phyloP scores from a whole-genome alignment of 768 basidiomycete species.

The Auriscalpium microsporum region DNA sequence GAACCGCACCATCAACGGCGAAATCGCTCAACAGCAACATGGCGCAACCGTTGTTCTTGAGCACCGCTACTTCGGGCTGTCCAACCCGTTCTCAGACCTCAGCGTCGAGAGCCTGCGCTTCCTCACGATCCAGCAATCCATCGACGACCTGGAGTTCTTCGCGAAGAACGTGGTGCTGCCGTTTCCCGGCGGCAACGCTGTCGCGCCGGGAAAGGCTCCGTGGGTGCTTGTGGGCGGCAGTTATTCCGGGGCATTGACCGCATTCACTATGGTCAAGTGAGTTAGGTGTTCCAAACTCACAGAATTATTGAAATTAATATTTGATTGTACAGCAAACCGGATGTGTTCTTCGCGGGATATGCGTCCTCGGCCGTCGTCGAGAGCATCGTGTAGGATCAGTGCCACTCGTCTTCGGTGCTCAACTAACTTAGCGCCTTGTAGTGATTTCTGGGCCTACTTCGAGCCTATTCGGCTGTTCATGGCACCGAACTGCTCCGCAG shows the following conservation, averaged over 20 bases:
- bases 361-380: slow-evolving; percentile 61
- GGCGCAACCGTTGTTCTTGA: slow-evolving; percentile 59
- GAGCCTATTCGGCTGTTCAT: slow-evolving; percentile 62
- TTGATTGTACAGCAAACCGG: slow-evolving; percentile 39
- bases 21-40: slow-evolving; percentile 56
- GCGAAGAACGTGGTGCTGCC: slow-evolving; percentile 56
- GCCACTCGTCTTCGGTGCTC: neutral
- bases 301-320: neutral
- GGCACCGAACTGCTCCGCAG: slow-evolving; percentile 67
- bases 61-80: slow-evolving; percentile 70
- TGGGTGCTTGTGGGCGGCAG: slow-evolving; percentile 38
- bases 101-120: slow-evolving; percentile 45
- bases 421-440: slow-evolving; percentile 8
- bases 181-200: slow-evolving; percentile 53
- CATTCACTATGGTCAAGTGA: slow-evolving; percentile 65
- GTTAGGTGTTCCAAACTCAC: neutral
- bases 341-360: slow-evolving; percentile 55
- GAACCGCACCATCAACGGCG: slow-evolving; percentile 54
- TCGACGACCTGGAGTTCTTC: slow-evolving; percentile 67
- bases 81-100: slow-evolving; percentile 59
- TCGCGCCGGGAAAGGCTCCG: slow-evolving; percentile 43
- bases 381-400: slow-evolving; percentile 34
- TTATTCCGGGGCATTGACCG: slow-evolving; percentile 39
- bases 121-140: slow-evolving; percentile 67
- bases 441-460: slow-evolving; percentile 65